These are phyloP conservation scores for Aspergillus baeticus DNA, from an alignment of 495 filamentous ascomycete species.

Conservation along the genomic window DNA sequence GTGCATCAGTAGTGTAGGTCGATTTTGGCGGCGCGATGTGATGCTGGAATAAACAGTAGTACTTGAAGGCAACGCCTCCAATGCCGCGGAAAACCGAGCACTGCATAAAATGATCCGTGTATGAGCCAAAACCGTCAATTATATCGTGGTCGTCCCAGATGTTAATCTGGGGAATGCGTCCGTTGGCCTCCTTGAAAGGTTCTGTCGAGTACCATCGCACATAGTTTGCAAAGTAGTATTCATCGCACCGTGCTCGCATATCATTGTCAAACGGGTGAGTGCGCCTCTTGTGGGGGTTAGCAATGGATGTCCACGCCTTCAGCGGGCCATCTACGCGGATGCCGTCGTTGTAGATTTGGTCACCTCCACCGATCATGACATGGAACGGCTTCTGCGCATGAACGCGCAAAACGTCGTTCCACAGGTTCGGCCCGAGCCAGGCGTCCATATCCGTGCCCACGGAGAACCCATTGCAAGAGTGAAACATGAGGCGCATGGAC, in stretches of 20 bases:
- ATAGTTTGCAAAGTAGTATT: conserved; percentile 90
- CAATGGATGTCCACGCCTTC: conserved; percentile 74
- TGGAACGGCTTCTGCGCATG: conserved; percentile 75
- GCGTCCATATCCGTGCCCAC: conserved; percentile 86
- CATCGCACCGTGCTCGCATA: conserved; percentile 75
- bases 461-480: conserved; percentile 95
- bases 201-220: conserved; percentile 80
- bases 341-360: conserved; percentile 94
- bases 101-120: conserved; percentile 91
- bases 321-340: conserved; percentile 82
- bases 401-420: conserved; percentile 84
- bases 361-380: conserved; percentile 93
- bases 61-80: conserved; percentile 81
- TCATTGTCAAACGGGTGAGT: conserved; percentile 71
- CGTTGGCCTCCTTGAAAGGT: conserved; percentile 81
- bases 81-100: conserved; percentile 90
- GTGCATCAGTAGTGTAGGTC: conserved; percentile 74
- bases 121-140: conserved; percentile 91
- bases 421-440: conserved; percentile 78
- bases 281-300: conserved; percentile 77
- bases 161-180: conserved; percentile 86
- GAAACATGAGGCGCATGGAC: conserved; percentile 94
- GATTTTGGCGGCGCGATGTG: conserved; percentile 79
- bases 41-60: conserved; percentile 94
- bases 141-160: conserved; percentile 95